Base-by-base conservation (phyloP, 352 stramenopile species). In the Pythium pyrilobum region DNA sequence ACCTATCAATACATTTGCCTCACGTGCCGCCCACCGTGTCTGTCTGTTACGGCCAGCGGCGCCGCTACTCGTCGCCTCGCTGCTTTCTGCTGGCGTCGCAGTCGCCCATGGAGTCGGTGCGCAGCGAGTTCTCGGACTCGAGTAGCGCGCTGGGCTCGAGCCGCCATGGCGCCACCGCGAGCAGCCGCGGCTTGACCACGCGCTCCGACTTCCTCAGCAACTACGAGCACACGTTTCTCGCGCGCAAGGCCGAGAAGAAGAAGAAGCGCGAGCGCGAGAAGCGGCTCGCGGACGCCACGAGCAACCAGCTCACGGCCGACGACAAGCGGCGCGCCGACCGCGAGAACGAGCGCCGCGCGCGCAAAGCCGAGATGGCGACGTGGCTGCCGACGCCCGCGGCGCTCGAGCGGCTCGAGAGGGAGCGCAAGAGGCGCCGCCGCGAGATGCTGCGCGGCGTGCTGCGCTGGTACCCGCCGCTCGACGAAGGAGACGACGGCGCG, bases 191-290 rank as follows among this genome's bases (percentile, higher is more conserved):
- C 7, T 75, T 67, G 0, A 72, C 71, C 5, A 56, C 56, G 25
- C 75, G 78, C 9, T 76, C 74, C 7, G 70, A 77, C 34, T 81
- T 80, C 24, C 32, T 89, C 1, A 76, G 58, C 38, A 79, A 45
- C 52, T 85, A 69, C 37, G 76, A 86, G 61, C 65, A 78, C 2
- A 79, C 77, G 59, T 85, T 86, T 41, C 62, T 67, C 20, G 54
- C 76, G 18, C 74, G 71, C 13, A 81, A 84, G 41, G 66, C 66
- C 21, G 66, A 74, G 25, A 81, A 82, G 37, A 71, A 77, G 39
- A 78, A 77, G 33, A 74, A 76, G 27, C 37, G 48, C 27, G 56
- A 66, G 41, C 62, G 52, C 15, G 62, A 66, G 41, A 63, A 72
- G 33, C 69, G 77, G 39, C 62, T 68, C 40, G 66, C 63, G 6